phyloP scores from a whole-genome alignment of 2,329 filamentous ascomycete species.

The Biscogniauxia sp. region DNA sequence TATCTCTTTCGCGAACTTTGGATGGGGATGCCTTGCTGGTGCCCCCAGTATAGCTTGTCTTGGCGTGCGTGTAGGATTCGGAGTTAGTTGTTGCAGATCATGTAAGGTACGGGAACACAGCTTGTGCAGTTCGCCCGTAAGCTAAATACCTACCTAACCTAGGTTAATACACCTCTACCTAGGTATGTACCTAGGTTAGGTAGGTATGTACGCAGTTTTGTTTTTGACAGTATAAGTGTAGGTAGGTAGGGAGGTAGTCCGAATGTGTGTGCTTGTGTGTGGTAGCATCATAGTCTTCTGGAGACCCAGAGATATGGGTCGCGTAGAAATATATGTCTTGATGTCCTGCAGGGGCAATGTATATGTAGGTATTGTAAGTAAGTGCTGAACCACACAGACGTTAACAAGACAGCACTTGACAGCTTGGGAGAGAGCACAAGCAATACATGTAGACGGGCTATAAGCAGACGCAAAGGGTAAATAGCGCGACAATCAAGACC shows the following conservation, averaged over 20 bases:
- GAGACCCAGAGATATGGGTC: not conserved
- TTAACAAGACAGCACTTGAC: too few species aligned
- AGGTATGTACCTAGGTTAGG: not conserved
- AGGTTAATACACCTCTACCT: not conserved
- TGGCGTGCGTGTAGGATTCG: not conserved
- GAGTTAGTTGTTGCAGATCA: not conserved
- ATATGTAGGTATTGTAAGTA: not conserved
- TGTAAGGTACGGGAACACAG: not conserved
- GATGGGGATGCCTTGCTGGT: not conserved
- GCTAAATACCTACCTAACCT: not conserved
- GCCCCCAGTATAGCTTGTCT: not conserved
- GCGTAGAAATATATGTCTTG: too few species aligned
- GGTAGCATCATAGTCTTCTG: not conserved
- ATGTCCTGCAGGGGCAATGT: not conserved
- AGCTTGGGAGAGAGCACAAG: not conserved
- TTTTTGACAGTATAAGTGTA: too few species aligned
- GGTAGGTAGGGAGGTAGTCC: too few species aligned
- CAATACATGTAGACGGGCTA: not conserved
- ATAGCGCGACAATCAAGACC: not conserved
- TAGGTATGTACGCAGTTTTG: too few species aligned
- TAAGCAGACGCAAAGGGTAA: not conserved
- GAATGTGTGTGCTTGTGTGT: too few species aligned
- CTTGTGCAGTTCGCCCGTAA: not conserved
- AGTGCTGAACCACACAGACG: too few species aligned
- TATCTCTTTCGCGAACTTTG: not conserved